Conservation (phyloP, 225 moss, liverwort and hornwort genomes). For the Straminergon stramineum region DNA sequence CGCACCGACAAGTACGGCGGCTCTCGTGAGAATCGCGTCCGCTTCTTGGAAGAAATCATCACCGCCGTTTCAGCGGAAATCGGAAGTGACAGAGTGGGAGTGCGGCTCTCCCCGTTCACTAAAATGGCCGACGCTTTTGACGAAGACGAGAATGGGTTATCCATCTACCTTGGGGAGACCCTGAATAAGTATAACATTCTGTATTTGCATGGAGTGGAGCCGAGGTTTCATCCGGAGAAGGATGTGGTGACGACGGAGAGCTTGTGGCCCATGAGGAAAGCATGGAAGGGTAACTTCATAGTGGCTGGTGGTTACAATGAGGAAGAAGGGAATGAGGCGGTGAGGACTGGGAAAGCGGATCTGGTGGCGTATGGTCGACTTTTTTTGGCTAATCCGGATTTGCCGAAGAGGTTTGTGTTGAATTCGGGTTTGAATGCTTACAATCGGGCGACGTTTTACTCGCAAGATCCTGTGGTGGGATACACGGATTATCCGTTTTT, state of each 20-base stretch:
- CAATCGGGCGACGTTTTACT: not conserved
- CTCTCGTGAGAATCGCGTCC: slow-evolving; percentile 17
- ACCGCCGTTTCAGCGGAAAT: slow-evolving; percentile 5
- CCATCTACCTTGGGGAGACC: not conserved
- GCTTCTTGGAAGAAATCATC: slow-evolving; percentile 35
- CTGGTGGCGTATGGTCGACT: not conserved
- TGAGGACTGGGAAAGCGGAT: slow-evolving; percentile 10
- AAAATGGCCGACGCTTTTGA: not conserved
- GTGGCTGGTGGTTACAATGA: not conserved
- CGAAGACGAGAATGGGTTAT: not conserved
- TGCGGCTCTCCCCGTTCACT: slow-evolving; percentile 21
- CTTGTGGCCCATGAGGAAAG: slow-evolving; percentile 26
- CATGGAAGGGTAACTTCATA: slow-evolving; percentile 3
- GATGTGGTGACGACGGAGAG: not conserved
- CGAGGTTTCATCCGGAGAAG: not conserved
- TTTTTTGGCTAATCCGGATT: slow-evolving; percentile 26
- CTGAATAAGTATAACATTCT: slow-evolving; percentile 9
- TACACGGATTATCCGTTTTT: not conserved
- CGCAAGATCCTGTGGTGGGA: not conserved
- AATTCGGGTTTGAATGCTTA: not conserved
- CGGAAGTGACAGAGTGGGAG: slow-evolving; percentile 12
- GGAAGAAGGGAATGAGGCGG: slow-evolving; percentile 1
- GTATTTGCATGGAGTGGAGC: slow-evolving; percentile 39
- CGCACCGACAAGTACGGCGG: slow-evolving; percentile 55
- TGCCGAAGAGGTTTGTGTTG: slow-evolving; percentile 17